Evolutionary conservation across 768 basidiomycete species (phyloP).

Genomic region (Podaxis sp.): DNA sequence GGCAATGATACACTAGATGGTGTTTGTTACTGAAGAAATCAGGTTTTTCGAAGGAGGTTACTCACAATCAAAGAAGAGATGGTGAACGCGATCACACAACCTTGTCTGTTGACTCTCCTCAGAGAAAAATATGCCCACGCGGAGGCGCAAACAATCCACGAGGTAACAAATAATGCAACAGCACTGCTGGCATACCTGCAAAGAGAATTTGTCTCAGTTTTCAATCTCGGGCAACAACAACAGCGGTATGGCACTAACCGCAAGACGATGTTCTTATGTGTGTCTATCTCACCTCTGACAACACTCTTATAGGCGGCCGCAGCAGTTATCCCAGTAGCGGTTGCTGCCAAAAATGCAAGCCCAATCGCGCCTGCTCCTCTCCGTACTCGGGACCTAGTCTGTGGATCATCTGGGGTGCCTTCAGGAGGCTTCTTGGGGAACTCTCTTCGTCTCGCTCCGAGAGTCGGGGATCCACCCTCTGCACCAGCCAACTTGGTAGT

Average conservation of each 20-base stretch:
- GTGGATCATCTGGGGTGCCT: slow-evolving; percentile 30
- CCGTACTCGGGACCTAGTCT: slow-evolving; percentile 27
- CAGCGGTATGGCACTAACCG: slow-evolving; percentile 16
- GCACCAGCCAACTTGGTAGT: slow-evolving; percentile 30
- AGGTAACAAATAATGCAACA: slow-evolving; percentile 15
- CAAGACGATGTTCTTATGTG: slow-evolving; percentile 20
- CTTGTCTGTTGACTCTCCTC: slow-evolving; percentile 16
- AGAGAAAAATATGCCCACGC: slow-evolving; percentile 4
- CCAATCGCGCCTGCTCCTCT: slow-evolving; percentile 23
- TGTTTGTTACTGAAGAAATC: neutral
- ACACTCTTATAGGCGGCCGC: slow-evolving; percentile 21
- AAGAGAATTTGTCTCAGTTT: neutral
- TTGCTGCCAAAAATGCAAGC: slow-evolving; percentile 29
- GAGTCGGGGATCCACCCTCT: slow-evolving; percentile 25
- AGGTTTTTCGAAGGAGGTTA: neutral
- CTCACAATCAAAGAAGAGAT: slow-evolving; percentile 32
- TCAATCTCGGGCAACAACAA: neutral
- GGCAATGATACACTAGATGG: slow-evolving; percentile 28
- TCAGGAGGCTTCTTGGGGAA: slow-evolving; percentile 22
- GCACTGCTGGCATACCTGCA: slow-evolving; percentile 21
- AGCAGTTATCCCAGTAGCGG: slow-evolving; percentile 29
- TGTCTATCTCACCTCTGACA: slow-evolving; percentile 18
- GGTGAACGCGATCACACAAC: slow-evolving; percentile 20
- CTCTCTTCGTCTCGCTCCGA: slow-evolving; percentile 31
- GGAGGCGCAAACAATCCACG: slow-evolving; percentile 5